Evolutionary conservation across 1,284 basidiomycete genomes (phyloP).

Genomic region (Cutaneotrichosporon cyanovorans): DNA sequence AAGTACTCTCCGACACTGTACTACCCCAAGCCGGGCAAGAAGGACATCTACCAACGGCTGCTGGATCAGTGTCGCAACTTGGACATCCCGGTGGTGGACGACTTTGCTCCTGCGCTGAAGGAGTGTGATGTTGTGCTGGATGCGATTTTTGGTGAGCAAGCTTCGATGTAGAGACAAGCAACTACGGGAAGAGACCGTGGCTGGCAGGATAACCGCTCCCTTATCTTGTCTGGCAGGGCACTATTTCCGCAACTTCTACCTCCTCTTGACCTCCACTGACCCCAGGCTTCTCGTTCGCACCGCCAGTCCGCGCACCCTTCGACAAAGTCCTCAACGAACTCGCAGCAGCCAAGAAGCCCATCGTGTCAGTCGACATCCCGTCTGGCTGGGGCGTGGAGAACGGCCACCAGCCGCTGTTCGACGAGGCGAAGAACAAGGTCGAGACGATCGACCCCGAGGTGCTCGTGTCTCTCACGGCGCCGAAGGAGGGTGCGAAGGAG

Average conservation of each 20-base stretch:
- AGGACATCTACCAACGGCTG: constrained; percentile 82
- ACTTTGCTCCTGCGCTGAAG: constrained; percentile 52
- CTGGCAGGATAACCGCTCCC: no score
- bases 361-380: constrained; percentile 90
- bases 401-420: constrained; percentile 40
- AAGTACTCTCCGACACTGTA: constrained; percentile 77
- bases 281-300: constrained; percentile 81
- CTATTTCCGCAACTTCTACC: background rate
- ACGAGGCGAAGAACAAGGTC: constrained; percentile 41
- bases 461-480: constrained; percentile 83
- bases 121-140: constrained; percentile 81
- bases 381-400: constrained; percentile 80
- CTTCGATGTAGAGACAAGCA: no score
- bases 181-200: no score
- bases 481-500: constrained; percentile 72
- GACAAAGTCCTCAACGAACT: constrained; percentile 65
- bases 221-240: background rate
- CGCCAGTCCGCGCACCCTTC: constrained; percentile 80
- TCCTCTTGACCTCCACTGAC: background rate
- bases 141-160: constrained; percentile 75
- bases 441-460: constrained; percentile 62
- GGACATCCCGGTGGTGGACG: constrained; percentile 60
- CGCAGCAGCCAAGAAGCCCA: constrained; percentile 58
- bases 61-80: constrained; percentile 82
- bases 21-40: constrained; percentile 74